Percentiles rank a stretch among this genome's conserved stretches.
phyloP scores from a whole-genome alignment of 1,284 basidiomycete species.

The Cryptococcus sp. region DNA sequence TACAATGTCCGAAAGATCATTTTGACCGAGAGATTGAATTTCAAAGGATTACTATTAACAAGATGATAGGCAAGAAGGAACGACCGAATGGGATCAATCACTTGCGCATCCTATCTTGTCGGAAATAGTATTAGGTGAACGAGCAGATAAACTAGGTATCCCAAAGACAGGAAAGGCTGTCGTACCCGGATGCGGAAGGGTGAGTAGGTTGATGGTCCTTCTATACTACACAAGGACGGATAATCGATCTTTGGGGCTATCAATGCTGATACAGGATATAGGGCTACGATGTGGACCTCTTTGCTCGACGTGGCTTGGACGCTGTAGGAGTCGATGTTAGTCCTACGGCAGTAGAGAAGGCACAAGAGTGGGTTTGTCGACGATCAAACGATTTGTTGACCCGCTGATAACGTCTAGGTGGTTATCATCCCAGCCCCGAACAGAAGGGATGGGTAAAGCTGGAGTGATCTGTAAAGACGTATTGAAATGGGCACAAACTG shows the following conservation, averaged over 20 bases:
- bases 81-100: conserved; percentile 65
- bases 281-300: conserved; percentile 65
- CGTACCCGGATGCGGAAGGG: conserved; percentile 67
- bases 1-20: neutral
- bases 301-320: conserved; percentile 53
- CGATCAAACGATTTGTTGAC: neutral
- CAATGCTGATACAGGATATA: conserved; percentile 26
- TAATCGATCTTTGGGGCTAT: neutral
- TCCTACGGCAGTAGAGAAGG: conserved; percentile 54
- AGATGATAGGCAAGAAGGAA: conserved; percentile 53
- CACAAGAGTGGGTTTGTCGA: conserved; percentile 49
- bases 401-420: conserved; percentile 12
- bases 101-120: conserved; percentile 56
- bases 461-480: conserved; percentile 54
- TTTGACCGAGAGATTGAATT: conserved; percentile 1
- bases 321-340: conserved; percentile 59
- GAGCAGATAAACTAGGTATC: conserved; percentile 48
- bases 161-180: conserved; percentile 58
- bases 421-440: conserved; percentile 15
- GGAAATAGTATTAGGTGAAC: conserved; percentile 54
- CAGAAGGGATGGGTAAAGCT: conserved; percentile 21
- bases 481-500: conserved; percentile 49
- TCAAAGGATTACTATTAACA: too few relatives aligned
- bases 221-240: neutral
- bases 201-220: conserved; percentile 38